Conservation (phyloP, 2,329 filamentous ascomycete species). For the Exophiala phaeomuriformis region DNA sequence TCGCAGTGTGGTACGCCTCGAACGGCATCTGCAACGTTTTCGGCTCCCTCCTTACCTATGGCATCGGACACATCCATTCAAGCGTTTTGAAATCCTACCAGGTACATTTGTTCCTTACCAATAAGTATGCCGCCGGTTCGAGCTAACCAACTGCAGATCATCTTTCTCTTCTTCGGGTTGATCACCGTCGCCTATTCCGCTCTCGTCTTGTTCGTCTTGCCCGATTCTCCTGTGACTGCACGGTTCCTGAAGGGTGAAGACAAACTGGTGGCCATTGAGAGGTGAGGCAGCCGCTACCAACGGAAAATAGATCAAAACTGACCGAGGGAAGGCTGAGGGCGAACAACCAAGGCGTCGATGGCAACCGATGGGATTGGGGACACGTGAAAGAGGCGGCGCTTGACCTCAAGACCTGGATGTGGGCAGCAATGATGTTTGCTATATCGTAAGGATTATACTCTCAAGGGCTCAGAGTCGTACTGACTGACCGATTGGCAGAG, state of each 20-base stretch:
- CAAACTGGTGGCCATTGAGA: constrained; percentile 52
- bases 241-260: constrained; percentile 50
- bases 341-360: constrained; percentile 43
- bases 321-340: constrained; percentile 35
- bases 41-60: constrained; percentile 50
- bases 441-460: constrained; percentile 36
- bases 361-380: constrained; percentile 45
- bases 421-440: constrained; percentile 48
- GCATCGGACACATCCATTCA: constrained; percentile 47
- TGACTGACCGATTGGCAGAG: constrained; percentile 7
- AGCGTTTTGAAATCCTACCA: constrained; percentile 47
- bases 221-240: constrained; percentile 56
- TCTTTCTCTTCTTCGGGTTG: constrained; percentile 45
- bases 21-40: constrained; percentile 44
- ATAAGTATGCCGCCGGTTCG: neutral
- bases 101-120: constrained; percentile 7
- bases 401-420: constrained; percentile 56
- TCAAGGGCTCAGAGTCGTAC: neutral
- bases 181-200: constrained; percentile 48
- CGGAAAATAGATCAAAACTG: neutral
- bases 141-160: constrained; percentile 30
- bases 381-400: constrained; percentile 49
- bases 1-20: constrained; percentile 49
- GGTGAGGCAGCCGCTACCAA: constrained; percentile 10
- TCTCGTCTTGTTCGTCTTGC: constrained; percentile 50